phyloP scores from a whole-genome alignment of 257 asterid species.

The Penstemon eatonii region DNA sequence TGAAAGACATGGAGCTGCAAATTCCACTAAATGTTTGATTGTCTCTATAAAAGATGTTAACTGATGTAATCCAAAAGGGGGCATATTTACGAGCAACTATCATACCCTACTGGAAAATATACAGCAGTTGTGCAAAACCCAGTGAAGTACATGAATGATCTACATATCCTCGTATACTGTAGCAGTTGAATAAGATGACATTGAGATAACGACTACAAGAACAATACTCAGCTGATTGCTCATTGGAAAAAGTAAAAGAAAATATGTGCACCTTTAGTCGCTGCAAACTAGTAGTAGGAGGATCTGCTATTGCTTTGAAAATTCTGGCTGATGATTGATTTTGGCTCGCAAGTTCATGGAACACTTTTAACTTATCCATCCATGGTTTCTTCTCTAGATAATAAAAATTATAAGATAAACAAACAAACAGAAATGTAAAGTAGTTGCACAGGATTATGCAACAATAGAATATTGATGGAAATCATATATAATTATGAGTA shows the following conservation, averaged over 20 bases:
- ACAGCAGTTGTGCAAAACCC: neutral
- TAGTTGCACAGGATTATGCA: conserved; percentile 18
- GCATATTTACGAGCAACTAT: conserved; percentile 9
- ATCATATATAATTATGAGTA: neutral
- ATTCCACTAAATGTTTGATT: neutral
- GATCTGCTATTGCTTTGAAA: conserved; percentile 95
- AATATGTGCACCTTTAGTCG: conserved; percentile 68
- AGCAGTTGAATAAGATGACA: neutral
- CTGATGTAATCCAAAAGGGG: neutral
- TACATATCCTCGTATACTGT: conserved; percentile 4
- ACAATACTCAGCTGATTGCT: neutral
- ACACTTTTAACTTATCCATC: conserved; percentile 86
- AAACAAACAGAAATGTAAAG: neutral
- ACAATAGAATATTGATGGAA: neutral
- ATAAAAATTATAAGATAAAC: neutral
- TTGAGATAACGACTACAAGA: neutral
- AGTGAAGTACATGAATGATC: neutral
- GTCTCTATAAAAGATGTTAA: conserved; percentile 2
- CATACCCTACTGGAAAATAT: conserved; percentile 13
- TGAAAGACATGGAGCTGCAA: neutral
- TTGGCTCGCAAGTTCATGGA: conserved; percentile 68
- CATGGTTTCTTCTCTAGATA: conserved; percentile 77
- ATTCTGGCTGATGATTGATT: conserved; percentile 62
- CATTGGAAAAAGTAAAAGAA: conserved; percentile 18
- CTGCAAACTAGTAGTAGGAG: conserved; percentile 97